These are phyloP conservation scores for Teratosphaeriaceae sp. DNA, from an alignment of 2,329 filamentous ascomycete genomes.

Conservation along the genomic window DNA sequence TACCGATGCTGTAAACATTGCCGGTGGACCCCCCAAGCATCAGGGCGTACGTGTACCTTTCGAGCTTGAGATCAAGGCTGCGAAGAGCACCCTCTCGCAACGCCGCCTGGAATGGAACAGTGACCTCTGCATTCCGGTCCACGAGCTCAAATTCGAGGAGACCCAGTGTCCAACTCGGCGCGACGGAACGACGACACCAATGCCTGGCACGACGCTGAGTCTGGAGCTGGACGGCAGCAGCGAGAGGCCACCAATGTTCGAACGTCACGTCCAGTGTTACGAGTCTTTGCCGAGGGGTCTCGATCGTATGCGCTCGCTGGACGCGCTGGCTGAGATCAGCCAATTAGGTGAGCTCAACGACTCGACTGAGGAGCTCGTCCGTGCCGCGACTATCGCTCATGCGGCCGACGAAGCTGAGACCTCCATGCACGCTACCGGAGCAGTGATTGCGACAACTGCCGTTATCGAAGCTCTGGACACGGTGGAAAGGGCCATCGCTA, in stretches of 20 bases:
- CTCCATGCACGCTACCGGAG: too few species aligned
- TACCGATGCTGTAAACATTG: constrained; percentile 8
- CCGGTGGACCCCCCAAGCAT: constrained; percentile 5
- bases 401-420: constrained; percentile 2
- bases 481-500: neutral
- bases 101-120: neutral
- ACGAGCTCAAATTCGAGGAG: neutral
- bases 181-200: constrained; percentile 14
- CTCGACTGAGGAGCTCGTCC: constrained; percentile 1
- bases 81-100: neutral
- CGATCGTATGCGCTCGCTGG: constrained; percentile 19
- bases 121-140: neutral
- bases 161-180: neutral
- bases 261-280: constrained; percentile 20
- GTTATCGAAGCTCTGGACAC: neutral
- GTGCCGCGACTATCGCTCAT: constrained; percentile 4
- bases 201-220: constrained; percentile 13
- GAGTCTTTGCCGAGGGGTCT: constrained; percentile 12
- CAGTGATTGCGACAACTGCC: neutral
- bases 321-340: constrained; percentile 17
- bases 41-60: neutral
- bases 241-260: constrained; percentile 14
- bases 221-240: constrained; percentile 19
- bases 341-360: neutral
- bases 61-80: neutral